phyloP scores from a whole-genome alignment of 2,329 filamentous ascomycete species.

The Metarhizium guizhouense region DNA sequence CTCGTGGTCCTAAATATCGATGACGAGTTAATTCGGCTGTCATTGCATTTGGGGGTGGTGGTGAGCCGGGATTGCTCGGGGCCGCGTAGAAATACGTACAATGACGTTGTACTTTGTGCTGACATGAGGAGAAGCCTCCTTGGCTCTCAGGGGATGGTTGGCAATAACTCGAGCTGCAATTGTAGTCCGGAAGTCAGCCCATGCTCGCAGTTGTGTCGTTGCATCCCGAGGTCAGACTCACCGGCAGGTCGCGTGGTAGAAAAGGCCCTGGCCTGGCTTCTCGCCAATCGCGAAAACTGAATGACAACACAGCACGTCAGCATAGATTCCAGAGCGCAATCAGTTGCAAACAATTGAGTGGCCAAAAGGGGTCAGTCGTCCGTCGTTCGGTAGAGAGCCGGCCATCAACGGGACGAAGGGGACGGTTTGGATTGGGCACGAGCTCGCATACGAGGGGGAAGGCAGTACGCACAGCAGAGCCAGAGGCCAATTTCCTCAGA shows the following conservation, averaged over 20 bases:
- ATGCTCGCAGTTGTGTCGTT: neutral
- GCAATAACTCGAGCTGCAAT: slow-evolving; percentile 70
- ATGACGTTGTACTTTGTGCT: slow-evolving; percentile 91
- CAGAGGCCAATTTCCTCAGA: slow-evolving; percentile 50
- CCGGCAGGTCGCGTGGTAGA: slow-evolving; percentile 76
- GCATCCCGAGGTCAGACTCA: slow-evolving; percentile 32
- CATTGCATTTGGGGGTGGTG: slow-evolving; percentile 31
- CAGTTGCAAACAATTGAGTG: neutral
- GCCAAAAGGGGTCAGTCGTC: neutral
- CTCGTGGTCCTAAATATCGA: slow-evolving; percentile 68
- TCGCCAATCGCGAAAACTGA: slow-evolving; percentile 55
- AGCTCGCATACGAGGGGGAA: slow-evolving; percentile 5
- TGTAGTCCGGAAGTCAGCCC: neutral
- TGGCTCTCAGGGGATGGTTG: slow-evolving; percentile 78
- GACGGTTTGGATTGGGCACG: neutral
- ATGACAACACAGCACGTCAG: neutral
- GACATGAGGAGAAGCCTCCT: slow-evolving; percentile 82
- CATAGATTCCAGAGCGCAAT: neutral
- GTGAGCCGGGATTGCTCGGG: neutral
- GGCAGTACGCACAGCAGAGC: slow-evolving; percentile 42
- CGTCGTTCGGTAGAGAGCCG: neutral
- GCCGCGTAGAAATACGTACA: slow-evolving; percentile 41
- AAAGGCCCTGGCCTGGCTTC: slow-evolving; percentile 66
- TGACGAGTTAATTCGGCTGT: neutral
- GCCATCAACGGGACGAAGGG: slow-evolving; percentile 2